Base-by-base conservation (phyloP, 2,329 filamentous ascomycete genomes). In the Nigrospora oryzae region DNA sequence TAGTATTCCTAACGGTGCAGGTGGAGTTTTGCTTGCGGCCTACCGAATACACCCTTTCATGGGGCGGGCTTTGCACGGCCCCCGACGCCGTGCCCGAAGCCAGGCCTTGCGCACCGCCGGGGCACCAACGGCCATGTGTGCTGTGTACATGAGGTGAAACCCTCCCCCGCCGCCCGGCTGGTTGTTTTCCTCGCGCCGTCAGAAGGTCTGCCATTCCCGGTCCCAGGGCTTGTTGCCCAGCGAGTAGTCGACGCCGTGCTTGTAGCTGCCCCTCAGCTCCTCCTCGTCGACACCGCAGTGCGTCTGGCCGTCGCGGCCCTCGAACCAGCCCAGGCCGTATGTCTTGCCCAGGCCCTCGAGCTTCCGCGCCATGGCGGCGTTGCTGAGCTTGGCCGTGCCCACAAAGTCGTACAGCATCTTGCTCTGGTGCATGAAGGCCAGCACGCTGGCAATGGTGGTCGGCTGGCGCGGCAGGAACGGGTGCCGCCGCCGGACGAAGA, bases 281-380 rank as follows among this genome's bases (percentile, higher is more conserved):
- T 90, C 86, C 65, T 88, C 74, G 57, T 91, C 86, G 46, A 91
- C 77, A 12, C 86, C 86, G 57, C 84, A 84, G 67, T 90, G 86
- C 50, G 77, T 76, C 61, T 83, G 73, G 4, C 82, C 81, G 61
- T 91, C 86, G 15, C 85, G 68, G 0, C 86, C 86, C 36, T 68
- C 66, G 56, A 89, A 89, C 85, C 85, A 89, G 1, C 86, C 86
- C 32, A 90, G 63, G 1, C 83, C 85, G 61, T 90, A 91, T 36
- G 71, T 81, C 66, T 84, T 83, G 34, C 75, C 74, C n/a, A 76
- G 63, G 11, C 60, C 64, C 48, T 78, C 76, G 33, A 90, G 68
- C 58, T 73, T 71, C 45, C 63, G 62, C 51, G 75, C 77, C 79
- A 88, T 86, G 57, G 79, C 65, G 13, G 69, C 65, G 43, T 75